Evolutionary conservation across 345 rosid species (phyloP), one percentile per base, ranked within the genome.

Genomic region (Sapria himalayana): DNA sequence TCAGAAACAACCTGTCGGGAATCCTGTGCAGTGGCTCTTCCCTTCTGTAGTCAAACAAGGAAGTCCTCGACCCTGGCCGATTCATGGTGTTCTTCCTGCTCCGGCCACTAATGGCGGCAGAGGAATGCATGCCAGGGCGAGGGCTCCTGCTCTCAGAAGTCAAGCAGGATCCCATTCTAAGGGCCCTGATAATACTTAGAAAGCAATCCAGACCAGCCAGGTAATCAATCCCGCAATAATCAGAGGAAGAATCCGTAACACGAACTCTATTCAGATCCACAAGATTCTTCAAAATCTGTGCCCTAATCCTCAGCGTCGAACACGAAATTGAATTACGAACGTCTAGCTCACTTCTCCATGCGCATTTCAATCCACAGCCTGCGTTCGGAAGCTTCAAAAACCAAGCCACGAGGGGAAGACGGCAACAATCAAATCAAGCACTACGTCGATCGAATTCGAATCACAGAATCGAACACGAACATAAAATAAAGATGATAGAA

Each of bases 151-250:
- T 74, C 57, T 89, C 98, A 7, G 70, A 64, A 62, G 98, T 74
- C 53, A 89, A 76, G 82, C 95, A 89, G 94, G 98, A 89, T 76
- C 93, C 98, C 98, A 79, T 74, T 66, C 73, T 79, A 11, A 89
- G 98, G 93, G 95, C 94, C 81, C 98, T 82, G 85, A 89, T 57
- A 33, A 89, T 79, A 58, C 55, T 62, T 48, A 82, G 49, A 58
- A 89, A 36, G 91, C 98, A 89, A 65, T 89, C 98, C 84, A 89
- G 91, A 65, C 74, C 94, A 74, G 67, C 93, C 62, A 54, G 37
- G 53, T 65, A 72, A 29, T 65, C 56, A 53, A 52, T 49, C 57
- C 93, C 75, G 24, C 69, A 50, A 49, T 55, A 64, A 56, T 66
- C 85, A 35, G 64, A 46, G 40, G 77, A 57, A 25, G 78, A 57